A percentile compares a stretch with the other conserved stretches of the same genome.
Evolutionary conservation across 148 eudicot species (phyloP).

Genomic region (Chenopodium berlandieri): DNA sequence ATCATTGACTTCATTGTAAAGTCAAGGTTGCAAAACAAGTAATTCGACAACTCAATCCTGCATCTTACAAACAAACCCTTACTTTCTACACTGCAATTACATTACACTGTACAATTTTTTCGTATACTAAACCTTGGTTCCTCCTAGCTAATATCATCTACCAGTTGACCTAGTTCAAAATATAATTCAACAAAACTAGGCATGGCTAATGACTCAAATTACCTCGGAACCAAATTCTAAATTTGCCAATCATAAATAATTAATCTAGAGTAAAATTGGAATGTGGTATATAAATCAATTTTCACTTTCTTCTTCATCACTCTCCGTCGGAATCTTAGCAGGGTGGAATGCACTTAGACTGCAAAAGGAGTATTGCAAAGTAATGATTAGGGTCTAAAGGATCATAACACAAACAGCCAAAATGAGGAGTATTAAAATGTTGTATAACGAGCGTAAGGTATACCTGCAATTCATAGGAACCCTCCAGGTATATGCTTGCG

Average conservation of each 20-base stretch:
- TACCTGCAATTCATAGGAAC: conserved; percentile 55
- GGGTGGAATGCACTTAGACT: conserved; percentile 12
- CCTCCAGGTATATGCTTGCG: conserved; percentile 36
- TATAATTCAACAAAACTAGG: background rate
- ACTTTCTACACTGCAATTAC: background rate
- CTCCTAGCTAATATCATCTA: background rate
- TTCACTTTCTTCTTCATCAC: conserved; percentile 9
- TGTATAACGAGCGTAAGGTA: background rate
- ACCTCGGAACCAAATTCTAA: background rate
- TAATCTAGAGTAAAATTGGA: no score
- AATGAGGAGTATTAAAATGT: background rate
- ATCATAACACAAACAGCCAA: background rate
- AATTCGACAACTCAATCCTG: background rate
- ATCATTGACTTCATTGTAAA: no score
- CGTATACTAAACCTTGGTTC: background rate
- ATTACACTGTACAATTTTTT: conserved; percentile 21
- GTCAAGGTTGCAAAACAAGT: background rate
- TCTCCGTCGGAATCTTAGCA: conserved; percentile 11
- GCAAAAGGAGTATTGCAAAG: conserved; percentile 8
- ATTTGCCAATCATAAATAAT: background rate
- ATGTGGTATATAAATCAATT: conserved; percentile 12
- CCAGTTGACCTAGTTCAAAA: background rate
- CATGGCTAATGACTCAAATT: background rate
- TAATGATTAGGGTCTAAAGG: background rate
- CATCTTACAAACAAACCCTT: background rate